Evolutionary conservation across 208 protist species (phyloP), one percentile per base, ranked within the genome.

Genomic region (Tritrichomonas musculus): DNA sequence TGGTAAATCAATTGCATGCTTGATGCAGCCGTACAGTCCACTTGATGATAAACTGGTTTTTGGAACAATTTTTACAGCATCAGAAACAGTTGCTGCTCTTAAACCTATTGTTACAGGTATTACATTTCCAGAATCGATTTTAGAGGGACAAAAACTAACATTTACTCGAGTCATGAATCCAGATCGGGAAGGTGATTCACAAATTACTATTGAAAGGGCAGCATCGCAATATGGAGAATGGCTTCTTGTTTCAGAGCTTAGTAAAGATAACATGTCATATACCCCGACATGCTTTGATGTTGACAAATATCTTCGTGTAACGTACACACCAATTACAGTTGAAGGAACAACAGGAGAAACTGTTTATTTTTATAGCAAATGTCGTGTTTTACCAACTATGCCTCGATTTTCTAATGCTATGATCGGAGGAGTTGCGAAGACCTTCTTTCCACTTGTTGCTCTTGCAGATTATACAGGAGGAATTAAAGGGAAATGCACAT

Each of bases 1-100:
- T 27, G 77, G 77, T 53, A 88, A 88, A 60, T 27, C 77, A 88
- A n/a, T 88, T 39, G 44, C 77, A 39, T 88, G 77, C n/a, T 57
- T 60, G 39, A 5, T 88, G 20, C 41, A 44, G 4, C 77, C 77
- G 20, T 57, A 39, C n/a, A 57, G 17, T n/a, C 77, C 77, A 30
- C n/a, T 33, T 20, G 20, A 44, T 47, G n/a, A 25, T 4, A 57
- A 33, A n/a, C 1, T 60, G 1, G 39, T 60, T 27, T 88, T 88
- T 33, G 47, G 17, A 0, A 88, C 47, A 27, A 33, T 88, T 2
- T 60, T 39, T 27, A 88, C 47, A 39, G 77, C 33, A 57, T 57
- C 77, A 57, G 30, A 57, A 8, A 20, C 36, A 0, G 77, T 88
- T 17, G 17, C 33, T n/a, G 27, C 77, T 57, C n/a, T 88, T 0